Base-by-base conservation (phyloP, 345 rosid genomes). In the Salix caprea region DNA sequence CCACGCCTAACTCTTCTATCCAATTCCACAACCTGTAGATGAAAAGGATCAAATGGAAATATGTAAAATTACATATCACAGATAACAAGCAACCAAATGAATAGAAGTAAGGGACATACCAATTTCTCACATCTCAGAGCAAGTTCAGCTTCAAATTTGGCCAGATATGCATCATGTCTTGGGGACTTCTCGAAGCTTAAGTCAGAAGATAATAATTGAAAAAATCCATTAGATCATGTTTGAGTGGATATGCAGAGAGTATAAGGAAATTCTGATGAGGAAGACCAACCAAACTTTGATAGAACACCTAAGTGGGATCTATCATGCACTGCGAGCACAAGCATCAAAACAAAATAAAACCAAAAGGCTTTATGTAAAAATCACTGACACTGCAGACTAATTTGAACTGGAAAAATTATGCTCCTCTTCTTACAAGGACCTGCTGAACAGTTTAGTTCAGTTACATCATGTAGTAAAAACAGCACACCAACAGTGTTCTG, bases 1-100 rank as follows among this genome's bases (percentile, higher is more conserved):
- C 99, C 99, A 80, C 98, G 97, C 85, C 97, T 90, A 62, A 94
- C 99, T 80, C 91, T 92, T 87, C 98, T 88, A 76, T 96, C 99
- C 78, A 96, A 89, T 80, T 96, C 98, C 88, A 87, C 91, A 70
- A 96, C 98, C 99, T 96, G 71, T 65, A 76, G 18, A 30, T 44
- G 48, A 74, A 77, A 28, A 77, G 67, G 37, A 69, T 54, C n/a
- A 39, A 18, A 16, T 80, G 37, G 77, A 82, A 24, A 0, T 30
- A 69, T n/a, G 2, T 3, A 65, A 14, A 46, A 64, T 10, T 36
- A 10, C 10, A 6, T 21, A 13, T 48, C 30, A 26, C 44, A 46
- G 9, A 73, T 19, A 44, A 82, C 18, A 67, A 71, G 39, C 18
- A 66, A 67, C 26, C 72, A 64, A 42, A 21, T 4, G 1, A 36